These are phyloP conservation scores for Talaromyces amestolkiae DNA, from an alignment of 2,329 filamentous ascomycete genomes.

Conservation along the genomic window DNA sequence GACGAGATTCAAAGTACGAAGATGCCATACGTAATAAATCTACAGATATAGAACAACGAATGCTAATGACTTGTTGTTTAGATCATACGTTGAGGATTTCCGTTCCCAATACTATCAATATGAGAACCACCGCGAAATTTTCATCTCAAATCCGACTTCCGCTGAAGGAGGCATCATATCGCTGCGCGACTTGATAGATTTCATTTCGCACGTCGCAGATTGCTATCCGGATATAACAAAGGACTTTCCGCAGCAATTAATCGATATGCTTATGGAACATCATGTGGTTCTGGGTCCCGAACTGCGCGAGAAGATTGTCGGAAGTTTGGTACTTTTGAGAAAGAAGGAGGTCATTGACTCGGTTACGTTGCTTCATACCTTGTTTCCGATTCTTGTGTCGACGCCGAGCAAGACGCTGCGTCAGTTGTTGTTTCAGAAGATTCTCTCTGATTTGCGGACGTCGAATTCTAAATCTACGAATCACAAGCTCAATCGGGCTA, in stretches of 20 bases:
- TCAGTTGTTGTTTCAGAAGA: constrained; percentile 81
- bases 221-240: constrained; percentile 81
- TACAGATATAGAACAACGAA: neutral
- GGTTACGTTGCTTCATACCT: constrained; percentile 73
- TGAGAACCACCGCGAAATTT: constrained; percentile 85
- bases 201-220: constrained; percentile 89
- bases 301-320: constrained; percentile 89
- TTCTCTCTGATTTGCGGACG: constrained; percentile 82
- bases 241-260: constrained; percentile 75
- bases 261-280: constrained; percentile 74
- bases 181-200: constrained; percentile 86
- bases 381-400: constrained; percentile 92
- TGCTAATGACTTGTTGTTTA: constrained; percentile 31
- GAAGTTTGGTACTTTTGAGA: constrained; percentile 78
- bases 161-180: constrained; percentile 72
- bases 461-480: constrained; percentile 86
- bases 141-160: constrained; percentile 76
- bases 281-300: constrained; percentile 81
- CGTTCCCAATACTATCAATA: constrained; percentile 86
- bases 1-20: constrained; percentile 73
- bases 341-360: constrained; percentile 94
- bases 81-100: constrained; percentile 88
- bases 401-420: constrained; percentile 89
- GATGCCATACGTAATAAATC: neutral
- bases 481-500: constrained; percentile 86